Conservation (phyloP, 2,329 filamentous ascomycete genomes). For the Thielaviopsis punctulata region DNA sequence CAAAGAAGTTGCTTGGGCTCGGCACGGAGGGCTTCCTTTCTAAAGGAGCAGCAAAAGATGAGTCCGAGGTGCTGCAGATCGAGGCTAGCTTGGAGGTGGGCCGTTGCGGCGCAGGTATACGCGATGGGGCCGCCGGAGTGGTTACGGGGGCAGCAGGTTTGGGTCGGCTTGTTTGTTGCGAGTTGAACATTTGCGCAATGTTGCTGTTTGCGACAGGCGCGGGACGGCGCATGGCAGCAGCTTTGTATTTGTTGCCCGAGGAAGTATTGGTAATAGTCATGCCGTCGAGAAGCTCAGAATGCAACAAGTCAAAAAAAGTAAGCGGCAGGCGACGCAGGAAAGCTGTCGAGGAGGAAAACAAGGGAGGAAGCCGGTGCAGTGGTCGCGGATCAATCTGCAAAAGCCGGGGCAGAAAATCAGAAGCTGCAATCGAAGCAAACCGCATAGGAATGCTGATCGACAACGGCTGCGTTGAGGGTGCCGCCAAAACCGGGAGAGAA, state of each 20-base stretch:
- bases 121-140: not conserved
- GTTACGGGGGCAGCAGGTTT: not conserved
- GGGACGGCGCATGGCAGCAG: not conserved
- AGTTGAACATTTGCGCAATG: slow-evolving; percentile 8
- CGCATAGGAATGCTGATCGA: not conserved
- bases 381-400: not conserved
- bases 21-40: not conserved
- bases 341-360: not conserved
- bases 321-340: not conserved
- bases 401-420: not conserved
- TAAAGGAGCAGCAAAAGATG: not conserved
- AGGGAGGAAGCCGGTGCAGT: not conserved
- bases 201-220: slow-evolving; percentile 3
- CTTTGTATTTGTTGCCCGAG: slow-evolving; percentile 1
- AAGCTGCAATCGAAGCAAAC: not conserved
- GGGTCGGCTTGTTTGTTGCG: not conserved
- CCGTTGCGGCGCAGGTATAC: not conserved
- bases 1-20: not conserved
- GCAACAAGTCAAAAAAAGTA: not conserved
- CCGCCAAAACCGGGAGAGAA: too few relatives aligned
- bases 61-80: slow-evolving; percentile 3
- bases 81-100: slow-evolving; percentile 3
- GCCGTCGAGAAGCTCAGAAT: not conserved
- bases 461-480: not conserved
- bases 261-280: slow-evolving; percentile 2